Evolutionary conservation across 177 flowering plant genomes (phyloP).

Genomic region (Vitis hybrid): DNA sequence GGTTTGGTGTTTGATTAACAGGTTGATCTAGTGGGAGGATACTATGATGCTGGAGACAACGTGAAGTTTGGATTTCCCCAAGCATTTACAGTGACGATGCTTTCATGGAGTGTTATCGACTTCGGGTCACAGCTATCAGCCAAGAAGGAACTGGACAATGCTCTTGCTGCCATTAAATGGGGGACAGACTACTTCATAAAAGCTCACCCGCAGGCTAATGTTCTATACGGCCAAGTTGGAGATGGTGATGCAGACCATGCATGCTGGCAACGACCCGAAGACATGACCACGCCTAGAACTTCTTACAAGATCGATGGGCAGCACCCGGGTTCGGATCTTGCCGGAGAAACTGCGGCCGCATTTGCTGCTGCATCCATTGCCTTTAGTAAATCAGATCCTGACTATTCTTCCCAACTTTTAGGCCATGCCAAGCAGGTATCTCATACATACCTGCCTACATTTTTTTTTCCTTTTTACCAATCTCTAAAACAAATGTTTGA

Average conservation of each 20-base stretch:
- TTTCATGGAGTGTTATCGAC: slow-evolving; percentile 49
- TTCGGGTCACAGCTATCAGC: slow-evolving; percentile 14
- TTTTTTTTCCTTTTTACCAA: no score
- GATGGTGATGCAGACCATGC: slow-evolving; percentile 46
- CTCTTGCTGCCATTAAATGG: slow-evolving; percentile 48
- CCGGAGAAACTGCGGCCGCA: slow-evolving; percentile 57
- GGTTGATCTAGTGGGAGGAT: slow-evolving; percentile 60
- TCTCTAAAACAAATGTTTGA: no score
- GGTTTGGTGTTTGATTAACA: slow-evolving; percentile 9
- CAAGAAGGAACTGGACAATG: slow-evolving; percentile 29
- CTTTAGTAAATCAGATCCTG: slow-evolving; percentile 16
- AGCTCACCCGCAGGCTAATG: slow-evolving; percentile 41
- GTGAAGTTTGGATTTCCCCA: slow-evolving; percentile 55
- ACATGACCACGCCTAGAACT: slow-evolving; percentile 54
- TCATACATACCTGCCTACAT: no score
- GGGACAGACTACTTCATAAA: slow-evolving; percentile 61
- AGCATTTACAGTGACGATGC: slow-evolving; percentile 55
- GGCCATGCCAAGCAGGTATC: slow-evolving; percentile 38
- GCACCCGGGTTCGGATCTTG: slow-evolving; percentile 56
- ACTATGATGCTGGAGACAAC: slow-evolving; percentile 66
- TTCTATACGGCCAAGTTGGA: slow-evolving; percentile 53
- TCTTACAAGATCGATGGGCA: slow-evolving; percentile 30
- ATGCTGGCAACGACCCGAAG: slow-evolving; percentile 64
- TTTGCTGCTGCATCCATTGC: slow-evolving; percentile 54
- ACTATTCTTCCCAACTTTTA: slow-evolving; percentile 26